Conservation (phyloP, 352 stramenopile genomes). For the Phytophthora pini region DNA sequence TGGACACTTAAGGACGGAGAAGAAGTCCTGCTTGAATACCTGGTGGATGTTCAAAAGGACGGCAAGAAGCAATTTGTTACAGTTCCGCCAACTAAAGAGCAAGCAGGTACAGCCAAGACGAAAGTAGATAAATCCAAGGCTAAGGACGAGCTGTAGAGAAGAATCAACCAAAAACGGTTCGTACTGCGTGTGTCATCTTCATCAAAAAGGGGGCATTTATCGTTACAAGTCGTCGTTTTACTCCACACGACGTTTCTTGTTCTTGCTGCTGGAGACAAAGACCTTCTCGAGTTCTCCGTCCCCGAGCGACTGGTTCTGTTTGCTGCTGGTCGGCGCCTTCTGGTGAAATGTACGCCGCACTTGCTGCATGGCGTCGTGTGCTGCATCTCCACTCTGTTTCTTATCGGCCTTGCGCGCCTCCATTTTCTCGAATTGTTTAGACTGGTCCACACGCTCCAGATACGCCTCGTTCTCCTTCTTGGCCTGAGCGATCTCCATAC, state of each 20-base stretch:
- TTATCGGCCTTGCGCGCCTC: constrained; percentile 74
- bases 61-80: constrained; percentile 58
- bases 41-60: constrained; percentile 45
- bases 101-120: constrained; percentile 1
- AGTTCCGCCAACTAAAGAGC: constrained; percentile 37
- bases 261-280: constrained; percentile 53
- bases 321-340: constrained; percentile 73
- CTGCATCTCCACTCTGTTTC: constrained; percentile 16
- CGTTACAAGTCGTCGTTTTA: constrained; percentile 23
- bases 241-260: constrained; percentile 67
- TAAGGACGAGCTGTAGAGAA: constrained; percentile 57
- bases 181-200: constrained; percentile 13
- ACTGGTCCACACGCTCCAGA: constrained; percentile 87
- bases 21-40: constrained; percentile 59
- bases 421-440: constrained; percentile 88
- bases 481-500: constrained; percentile 85
- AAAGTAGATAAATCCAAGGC: constrained; percentile 18
- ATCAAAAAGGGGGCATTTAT: constrained; percentile 31
- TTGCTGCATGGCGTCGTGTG: constrained; percentile 39
- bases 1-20: constrained; percentile 72
- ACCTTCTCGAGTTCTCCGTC: constrained; percentile 67
- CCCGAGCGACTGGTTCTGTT: constrained; percentile 64
- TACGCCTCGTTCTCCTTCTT: constrained; percentile 91
- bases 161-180: constrained; percentile 2
- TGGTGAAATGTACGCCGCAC: constrained; percentile 83